These are phyloP conservation scores for Neurospora tetraspora DNA, from an alignment of 495 filamentous ascomycete species.

Conservation along the genomic window DNA sequence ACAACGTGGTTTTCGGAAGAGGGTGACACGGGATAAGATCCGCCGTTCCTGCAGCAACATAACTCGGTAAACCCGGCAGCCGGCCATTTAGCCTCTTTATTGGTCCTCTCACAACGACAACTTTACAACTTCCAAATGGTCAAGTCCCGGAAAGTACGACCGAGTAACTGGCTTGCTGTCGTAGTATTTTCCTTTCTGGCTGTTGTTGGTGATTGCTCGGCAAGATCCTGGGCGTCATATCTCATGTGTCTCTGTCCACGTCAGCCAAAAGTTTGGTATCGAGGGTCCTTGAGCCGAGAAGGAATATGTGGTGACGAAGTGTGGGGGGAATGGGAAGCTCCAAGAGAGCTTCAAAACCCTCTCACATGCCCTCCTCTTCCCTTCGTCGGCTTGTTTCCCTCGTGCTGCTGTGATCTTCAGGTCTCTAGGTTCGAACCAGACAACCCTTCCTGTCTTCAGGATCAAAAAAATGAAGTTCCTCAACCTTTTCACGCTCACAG, in stretches of 20 bases:
- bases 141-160: not conserved
- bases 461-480: not conserved
- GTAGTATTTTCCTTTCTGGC: not conserved
- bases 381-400: not conserved
- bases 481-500: not conserved
- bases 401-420: not conserved
- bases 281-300: not conserved
- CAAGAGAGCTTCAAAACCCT: not conserved
- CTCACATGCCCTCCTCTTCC: not conserved
- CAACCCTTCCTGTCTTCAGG: too few relatives aligned
- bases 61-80: slow-evolving; percentile 24
- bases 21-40: slow-evolving; percentile 7
- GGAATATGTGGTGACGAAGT: not conserved
- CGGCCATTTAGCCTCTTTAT: slow-evolving; percentile 24
- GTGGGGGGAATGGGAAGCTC: not conserved
- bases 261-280: not conserved
- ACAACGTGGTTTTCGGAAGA: slow-evolving; percentile 3
- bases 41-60: slow-evolving; percentile 16
- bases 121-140: not conserved
- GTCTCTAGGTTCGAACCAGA: not conserved
- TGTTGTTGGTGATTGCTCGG: not conserved
- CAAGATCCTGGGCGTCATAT: not conserved
- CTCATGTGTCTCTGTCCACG: not conserved
- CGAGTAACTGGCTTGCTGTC: not conserved
- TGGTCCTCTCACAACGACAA: not conserved